These are phyloP conservation scores for Rhodotorula mucilaginosa DNA, from an alignment of 1,284 basidiomycete species.

Conservation along the genomic window DNA sequence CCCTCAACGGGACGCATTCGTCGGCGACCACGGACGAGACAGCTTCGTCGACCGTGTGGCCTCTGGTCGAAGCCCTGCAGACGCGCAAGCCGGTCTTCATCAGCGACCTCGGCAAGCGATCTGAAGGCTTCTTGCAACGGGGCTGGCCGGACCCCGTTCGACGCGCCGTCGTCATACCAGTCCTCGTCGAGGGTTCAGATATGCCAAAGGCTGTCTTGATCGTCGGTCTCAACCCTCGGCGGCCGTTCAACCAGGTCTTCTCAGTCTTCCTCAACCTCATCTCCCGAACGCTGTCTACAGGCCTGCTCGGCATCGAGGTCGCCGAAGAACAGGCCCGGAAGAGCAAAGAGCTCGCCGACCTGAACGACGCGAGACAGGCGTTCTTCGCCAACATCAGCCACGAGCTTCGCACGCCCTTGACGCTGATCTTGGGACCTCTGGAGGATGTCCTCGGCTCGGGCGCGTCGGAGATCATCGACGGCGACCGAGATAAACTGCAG, in stretches of 20 bases:
- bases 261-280: constrained; percentile 25
- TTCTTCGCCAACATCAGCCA: constrained; percentile 26
- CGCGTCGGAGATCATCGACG: constrained; percentile 40
- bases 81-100: constrained; percentile 32
- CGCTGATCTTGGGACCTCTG: constrained; percentile 47
- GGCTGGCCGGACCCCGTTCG: constrained; percentile 50
- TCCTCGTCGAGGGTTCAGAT: constrained; percentile 46
- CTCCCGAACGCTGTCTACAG: constrained; percentile 25
- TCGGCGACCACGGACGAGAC: background rate
- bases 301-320: constrained; percentile 41
- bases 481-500: constrained; percentile 46
- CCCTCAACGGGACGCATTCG: background rate
- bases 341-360: constrained; percentile 49
- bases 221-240: constrained; percentile 49
- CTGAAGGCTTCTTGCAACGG: constrained; percentile 25
- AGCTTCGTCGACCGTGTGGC: constrained; percentile 23
- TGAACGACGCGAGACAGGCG: constrained; percentile 49
- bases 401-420: constrained; percentile 48
- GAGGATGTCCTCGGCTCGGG: constrained; percentile 36
- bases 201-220: constrained; percentile 48
- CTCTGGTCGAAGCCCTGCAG: constrained; percentile 27
- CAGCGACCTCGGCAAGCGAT: constrained; percentile 23
- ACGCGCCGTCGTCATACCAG: constrained; percentile 50
- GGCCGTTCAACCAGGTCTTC: constrained; percentile 15
- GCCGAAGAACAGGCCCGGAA: constrained; percentile 48